Evolutionary conservation across 169 alveolate species (phyloP).

Genomic region (Eimeria acervulina): DNA sequence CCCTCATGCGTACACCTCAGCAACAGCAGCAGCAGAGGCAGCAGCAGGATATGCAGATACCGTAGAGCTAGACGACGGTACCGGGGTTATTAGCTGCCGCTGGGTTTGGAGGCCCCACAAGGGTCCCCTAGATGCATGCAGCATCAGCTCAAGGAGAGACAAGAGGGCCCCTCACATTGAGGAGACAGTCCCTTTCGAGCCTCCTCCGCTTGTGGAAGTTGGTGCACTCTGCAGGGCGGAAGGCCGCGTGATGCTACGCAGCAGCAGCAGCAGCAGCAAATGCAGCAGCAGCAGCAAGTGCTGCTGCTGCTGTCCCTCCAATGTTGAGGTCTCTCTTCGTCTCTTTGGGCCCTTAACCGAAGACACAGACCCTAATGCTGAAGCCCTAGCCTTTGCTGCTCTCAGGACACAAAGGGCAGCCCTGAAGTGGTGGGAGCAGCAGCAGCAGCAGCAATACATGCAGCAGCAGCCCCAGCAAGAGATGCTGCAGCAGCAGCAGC

Average conservation of each 20-base stretch:
- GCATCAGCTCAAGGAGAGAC: background rate
- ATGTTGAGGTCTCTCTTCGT: background rate
- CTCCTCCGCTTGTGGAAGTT: background rate
- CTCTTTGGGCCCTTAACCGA: background rate
- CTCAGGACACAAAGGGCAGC: conserved; percentile 1
- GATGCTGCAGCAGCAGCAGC: background rate
- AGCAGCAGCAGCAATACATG: background rate
- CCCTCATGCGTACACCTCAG: background rate
- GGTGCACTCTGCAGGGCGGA: conserved; percentile 17
- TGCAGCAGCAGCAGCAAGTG: background rate
- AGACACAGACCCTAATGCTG: conserved; percentile 14
- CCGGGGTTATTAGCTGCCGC: background rate
- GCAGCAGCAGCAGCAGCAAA: background rate
- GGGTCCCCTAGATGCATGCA: background rate
- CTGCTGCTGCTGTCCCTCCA: background rate
- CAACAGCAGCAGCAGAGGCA: conserved; percentile 22
- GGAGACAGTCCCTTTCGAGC: background rate
- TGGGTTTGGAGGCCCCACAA: background rate
- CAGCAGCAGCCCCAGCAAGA: background rate
- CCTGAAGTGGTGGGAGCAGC: background rate
- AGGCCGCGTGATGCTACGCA: conserved; percentile 37
- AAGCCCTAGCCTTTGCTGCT: background rate
- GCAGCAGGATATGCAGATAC: conserved; percentile 2
- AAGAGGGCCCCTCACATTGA: background rate
- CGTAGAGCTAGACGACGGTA: background rate